Evolutionary conservation across 1,139 yeast genomes (phyloP), one percentile per base, ranked within the genome.

Genomic region (Debaryomyces udenii): DNA sequence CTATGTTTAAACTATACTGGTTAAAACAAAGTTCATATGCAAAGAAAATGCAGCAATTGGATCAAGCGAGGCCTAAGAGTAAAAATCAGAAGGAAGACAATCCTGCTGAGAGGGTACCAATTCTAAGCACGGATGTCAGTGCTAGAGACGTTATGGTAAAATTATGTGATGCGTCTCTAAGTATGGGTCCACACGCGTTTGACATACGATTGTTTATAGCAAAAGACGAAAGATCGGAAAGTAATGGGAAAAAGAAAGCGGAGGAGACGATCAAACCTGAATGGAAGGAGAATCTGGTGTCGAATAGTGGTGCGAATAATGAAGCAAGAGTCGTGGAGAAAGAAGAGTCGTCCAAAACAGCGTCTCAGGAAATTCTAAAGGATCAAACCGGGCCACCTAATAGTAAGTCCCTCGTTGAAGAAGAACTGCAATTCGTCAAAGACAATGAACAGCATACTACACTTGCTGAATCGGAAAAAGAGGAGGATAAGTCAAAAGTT

Each of bases 121-220:
- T 77, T 29, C 61, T 74, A 37, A 69, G 74, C 5, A 54, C 64
- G 28, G 75, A 75, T 10, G 72, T 71, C 7, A 80, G 80, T 59
- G 85, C 85, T 27, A 71, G 95, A 50, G 98, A 93, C 51, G 83
- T 83, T 40, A 90, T 91, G 96, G 86, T 89, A 43, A 89, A 89
- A 57, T 66, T 93, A 44, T 81, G 94, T 53, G 97, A 91, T 51
- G 81, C 91, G 43, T 66, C 71, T 1, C 63, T 90, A 66, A 70
- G 74, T 4, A 71, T 86, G 28, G 98, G 97, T 0, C 96, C 96
- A 0, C 99, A 93, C 62, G 64, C 69, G 0, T 87, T 88, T 59
- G 90, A 84, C 32, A 76, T 86, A 5, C 70, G 95, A 46, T 62
- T 93, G 34, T 93, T 87, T 61, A 83, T 90, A 18, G 80, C 90